A percentile compares a stretch with the other conserved stretches of the same genome.
Conservation (phyloP, 768 basidiomycete genomes). For the Mrakia blollopis region DNA sequence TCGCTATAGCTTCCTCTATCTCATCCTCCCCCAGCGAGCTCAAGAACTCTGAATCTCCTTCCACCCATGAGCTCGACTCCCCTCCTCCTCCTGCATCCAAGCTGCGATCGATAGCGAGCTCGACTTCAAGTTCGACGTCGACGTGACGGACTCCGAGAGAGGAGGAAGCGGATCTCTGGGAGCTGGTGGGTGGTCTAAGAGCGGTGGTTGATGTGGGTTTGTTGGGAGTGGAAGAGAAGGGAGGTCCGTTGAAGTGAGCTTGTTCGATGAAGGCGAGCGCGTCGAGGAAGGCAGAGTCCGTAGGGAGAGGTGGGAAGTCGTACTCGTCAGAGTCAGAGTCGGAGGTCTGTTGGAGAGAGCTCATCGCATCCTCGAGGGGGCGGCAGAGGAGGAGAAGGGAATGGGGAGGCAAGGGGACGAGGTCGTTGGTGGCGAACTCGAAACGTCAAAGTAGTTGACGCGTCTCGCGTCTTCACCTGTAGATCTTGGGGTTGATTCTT, state of each 20-base stretch:
- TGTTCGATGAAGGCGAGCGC: background rate
- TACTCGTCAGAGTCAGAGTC: background rate
- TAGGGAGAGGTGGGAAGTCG: slow-evolving; percentile 11
- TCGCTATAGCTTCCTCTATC: slow-evolving; percentile 1
- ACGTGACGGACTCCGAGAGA: slow-evolving; percentile 2
- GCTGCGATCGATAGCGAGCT: slow-evolving; percentile 4
- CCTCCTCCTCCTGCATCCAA: background rate
- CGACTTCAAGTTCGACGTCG: slow-evolving; percentile 7
- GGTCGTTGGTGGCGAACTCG: too few relatives aligned
- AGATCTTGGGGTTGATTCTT: too few relatives aligned
- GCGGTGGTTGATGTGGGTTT: background rate
- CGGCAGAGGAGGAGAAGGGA: background rate
- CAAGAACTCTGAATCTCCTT: slow-evolving; percentile 1
- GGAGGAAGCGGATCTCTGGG: background rate
- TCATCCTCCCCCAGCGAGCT: background rate
- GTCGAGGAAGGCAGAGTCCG: slow-evolving; percentile 14
- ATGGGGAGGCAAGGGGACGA: background rate
- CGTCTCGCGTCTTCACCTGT: too few relatives aligned
- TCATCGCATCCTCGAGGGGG: background rate
- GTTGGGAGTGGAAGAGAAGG: too few relatives aligned
- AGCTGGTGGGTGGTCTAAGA: background rate
- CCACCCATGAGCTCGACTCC: slow-evolving; percentile 7
- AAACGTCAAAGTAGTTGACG: too few relatives aligned
- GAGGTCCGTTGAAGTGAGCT: background rate
- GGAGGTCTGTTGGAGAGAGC: background rate